phyloP scores from a whole-genome alignment of 768 basidiomycete species.

The Amanita rubescens region DNA sequence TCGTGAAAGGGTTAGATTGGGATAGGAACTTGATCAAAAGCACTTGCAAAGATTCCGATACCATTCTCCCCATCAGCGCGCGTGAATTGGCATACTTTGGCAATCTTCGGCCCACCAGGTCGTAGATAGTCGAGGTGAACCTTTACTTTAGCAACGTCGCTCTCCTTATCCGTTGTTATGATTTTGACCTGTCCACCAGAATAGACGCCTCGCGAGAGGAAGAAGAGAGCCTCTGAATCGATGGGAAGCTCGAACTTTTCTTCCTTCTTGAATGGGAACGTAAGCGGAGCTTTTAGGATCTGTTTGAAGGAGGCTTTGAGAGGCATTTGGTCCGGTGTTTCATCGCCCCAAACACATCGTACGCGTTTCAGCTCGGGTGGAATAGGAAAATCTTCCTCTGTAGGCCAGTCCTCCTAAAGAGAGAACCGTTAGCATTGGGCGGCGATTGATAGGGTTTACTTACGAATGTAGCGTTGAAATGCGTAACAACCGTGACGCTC shows the following conservation, averaged over 20 bases:
- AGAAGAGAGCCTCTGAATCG: conserved; percentile 21
- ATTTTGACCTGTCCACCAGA: conserved; percentile 14
- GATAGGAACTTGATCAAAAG: neutral
- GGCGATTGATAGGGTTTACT: neutral
- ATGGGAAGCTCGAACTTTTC: conserved; percentile 22
- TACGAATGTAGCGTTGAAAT: neutral
- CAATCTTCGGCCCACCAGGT: conserved; percentile 15
- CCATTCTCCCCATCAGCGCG: conserved; percentile 21
- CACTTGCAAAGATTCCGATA: conserved; percentile 30
- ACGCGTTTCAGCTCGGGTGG: conserved; percentile 5
- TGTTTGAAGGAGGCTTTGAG: neutral
- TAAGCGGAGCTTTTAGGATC: neutral
- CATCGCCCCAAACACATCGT: conserved; percentile 3
- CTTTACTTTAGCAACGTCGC: conserved; percentile 7
- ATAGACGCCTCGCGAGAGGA: conserved; percentile 25
- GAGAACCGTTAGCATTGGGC: neutral
- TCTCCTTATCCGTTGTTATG: conserved; percentile 6
- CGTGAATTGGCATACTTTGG: conserved; percentile 23
- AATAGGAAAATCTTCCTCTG: conserved; percentile 4
- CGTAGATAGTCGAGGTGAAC: conserved; percentile 9
- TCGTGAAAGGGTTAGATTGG: neutral
- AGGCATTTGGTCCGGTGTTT: neutral
- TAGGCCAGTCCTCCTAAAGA: neutral
- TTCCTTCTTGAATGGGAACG: conserved; percentile 3
- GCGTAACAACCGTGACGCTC: conserved; percentile 12